Base-by-base conservation (phyloP, 2,329 filamentous ascomycete species). In the Parascedosporium putredinis region DNA sequence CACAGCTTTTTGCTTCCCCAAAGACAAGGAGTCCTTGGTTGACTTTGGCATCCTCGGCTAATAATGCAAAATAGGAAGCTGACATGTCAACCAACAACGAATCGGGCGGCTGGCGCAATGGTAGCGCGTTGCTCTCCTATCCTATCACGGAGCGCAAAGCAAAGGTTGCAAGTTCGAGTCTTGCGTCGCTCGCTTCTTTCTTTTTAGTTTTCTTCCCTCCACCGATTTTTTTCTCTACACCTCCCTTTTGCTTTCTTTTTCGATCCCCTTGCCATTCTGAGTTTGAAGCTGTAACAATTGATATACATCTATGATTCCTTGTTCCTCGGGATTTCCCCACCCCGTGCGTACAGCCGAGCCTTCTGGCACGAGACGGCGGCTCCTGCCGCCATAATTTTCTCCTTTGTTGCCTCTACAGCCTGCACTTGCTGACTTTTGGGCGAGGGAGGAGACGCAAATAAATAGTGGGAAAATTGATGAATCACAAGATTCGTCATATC, bases 111-210 rank as follows among this genome's bases (percentile, higher is more conserved):
- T 45, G 27, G 44, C 44, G 27, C 24, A 31, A 46, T 46, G 44
- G 44, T 46, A 46, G 44, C 44, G 44, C 44, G 44, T 46, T 46
- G 44, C 44, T 46, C 44, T 46, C 44, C 44, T 46, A 40, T 22
- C 22, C 6, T 12, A 40, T 9, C 16, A 36, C 8, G 33, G 36
- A 40, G 36, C 36, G 18, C 16, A n/a, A 40, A 40, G 36, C 36
- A 40, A 40, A 40, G 36, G 36, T 42, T 42, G 36, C 36, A 42
- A 42, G 36, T 42, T 42, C 36, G 36, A 42, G 36, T 42, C 36
- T 42, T 42, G 36, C 36, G 36, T 42, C 36, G 36, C 36, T 42
- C 38, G 38, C 38, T 42, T 42, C 38, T 20, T 42, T 42, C 23
- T 42, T 42, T 42, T 16, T 20, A 10, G 20, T 42, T 8, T 18